Base-by-base conservation (phyloP, 106 monocot species). In the Iris macrosiphon region DNA sequence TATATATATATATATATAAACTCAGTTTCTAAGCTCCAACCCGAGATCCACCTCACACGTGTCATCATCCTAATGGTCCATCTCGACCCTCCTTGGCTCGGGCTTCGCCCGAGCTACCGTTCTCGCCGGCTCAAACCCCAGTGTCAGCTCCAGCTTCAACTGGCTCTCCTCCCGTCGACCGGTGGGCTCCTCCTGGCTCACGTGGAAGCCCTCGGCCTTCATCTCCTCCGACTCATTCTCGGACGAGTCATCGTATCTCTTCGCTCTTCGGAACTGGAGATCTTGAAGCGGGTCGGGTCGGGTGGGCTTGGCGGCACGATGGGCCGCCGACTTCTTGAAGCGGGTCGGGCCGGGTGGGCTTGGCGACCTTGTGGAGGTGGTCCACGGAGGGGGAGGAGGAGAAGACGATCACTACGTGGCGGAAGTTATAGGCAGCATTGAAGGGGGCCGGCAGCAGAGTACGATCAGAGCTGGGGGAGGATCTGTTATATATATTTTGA, bases 391-490 rank as follows among this genome's bases (percentile, higher is more conserved):
- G n/a, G n/a, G n/a, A n/a, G n/a, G n/a, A n/a, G n/a, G n/a, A n/a
- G n/a, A n/a, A n/a, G n/a, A n/a, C n/a, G 2, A 17, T 15, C 1
- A 32, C 30, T 59, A 77, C 61, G 40, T 83, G 88, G 51, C 88
- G 75, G 61, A 89, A 80, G 66, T 89, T 80, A 27, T 71, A 75
- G 37, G 73, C 73, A n/a, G n/a, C n/a, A 32, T 72, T 75, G 61
- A 78, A 40, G 6, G 70, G 71, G 6, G 74, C 63, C 4, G 38
- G 32, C 17, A 63, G 69, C 6, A 23, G 26, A 49, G 52, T 38
- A 45, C 59, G 46, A 12, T 63, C 71, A 2, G 68, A 15, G 50
- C 79, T 76, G 4, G 76, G 64, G 6, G 76, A n/a, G 27, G 52
- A 76, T 68, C 37, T 63, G 58, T n/a, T n/a, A n/a, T n/a, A n/a